phyloP scores from a whole-genome alignment of 208 protist species.

The Trypanosoma lewisi region DNA sequence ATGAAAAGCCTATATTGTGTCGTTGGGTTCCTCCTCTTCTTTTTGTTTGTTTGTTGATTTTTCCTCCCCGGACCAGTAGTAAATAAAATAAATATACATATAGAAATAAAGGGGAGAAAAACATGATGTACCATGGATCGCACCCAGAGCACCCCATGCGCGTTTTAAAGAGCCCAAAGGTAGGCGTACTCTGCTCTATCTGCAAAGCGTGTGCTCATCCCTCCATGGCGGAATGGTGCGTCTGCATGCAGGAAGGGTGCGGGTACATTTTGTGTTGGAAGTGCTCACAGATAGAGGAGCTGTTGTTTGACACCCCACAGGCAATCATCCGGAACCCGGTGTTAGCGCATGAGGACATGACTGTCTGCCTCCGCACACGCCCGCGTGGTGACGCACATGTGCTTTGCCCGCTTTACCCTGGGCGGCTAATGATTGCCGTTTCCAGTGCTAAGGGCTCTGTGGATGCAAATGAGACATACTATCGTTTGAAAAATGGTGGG shows the following conservation, averaged over 20 bases:
- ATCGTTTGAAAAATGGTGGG: slow-evolving; percentile 61
- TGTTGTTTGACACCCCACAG: slow-evolving; percentile 48
- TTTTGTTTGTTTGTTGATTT: background rate
- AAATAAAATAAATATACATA: too few species aligned
- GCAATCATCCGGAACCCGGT: slow-evolving; percentile 73
- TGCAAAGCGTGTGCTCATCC: slow-evolving; percentile 51
- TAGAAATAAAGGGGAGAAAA: slow-evolving; percentile 3
- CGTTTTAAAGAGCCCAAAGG: slow-evolving; percentile 8
- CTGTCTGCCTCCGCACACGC: slow-evolving; percentile 55
- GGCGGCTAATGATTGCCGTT: slow-evolving; percentile 63
- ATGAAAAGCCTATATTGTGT: too few species aligned
- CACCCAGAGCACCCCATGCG: slow-evolving; percentile 62
- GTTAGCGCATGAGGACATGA: slow-evolving; percentile 41
- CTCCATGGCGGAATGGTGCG: slow-evolving; percentile 55
- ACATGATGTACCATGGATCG: slow-evolving; percentile 51
- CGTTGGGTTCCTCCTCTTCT: background rate
- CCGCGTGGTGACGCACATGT: slow-evolving; percentile 51
- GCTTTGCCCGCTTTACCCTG: slow-evolving; percentile 64
- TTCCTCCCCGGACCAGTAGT: too few species aligned
- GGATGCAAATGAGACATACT: slow-evolving; percentile 53
- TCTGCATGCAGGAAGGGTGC: slow-evolving; percentile 45
- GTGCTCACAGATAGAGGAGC: slow-evolving; percentile 77
- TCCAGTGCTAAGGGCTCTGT: slow-evolving; percentile 46
- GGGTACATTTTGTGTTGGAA: slow-evolving; percentile 65
- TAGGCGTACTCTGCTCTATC: slow-evolving; percentile 50